These are phyloP conservation scores for Mortierella sp. DNA, from an alignment of 371 early-diverging fungal genomes.

Conservation along the genomic window DNA sequence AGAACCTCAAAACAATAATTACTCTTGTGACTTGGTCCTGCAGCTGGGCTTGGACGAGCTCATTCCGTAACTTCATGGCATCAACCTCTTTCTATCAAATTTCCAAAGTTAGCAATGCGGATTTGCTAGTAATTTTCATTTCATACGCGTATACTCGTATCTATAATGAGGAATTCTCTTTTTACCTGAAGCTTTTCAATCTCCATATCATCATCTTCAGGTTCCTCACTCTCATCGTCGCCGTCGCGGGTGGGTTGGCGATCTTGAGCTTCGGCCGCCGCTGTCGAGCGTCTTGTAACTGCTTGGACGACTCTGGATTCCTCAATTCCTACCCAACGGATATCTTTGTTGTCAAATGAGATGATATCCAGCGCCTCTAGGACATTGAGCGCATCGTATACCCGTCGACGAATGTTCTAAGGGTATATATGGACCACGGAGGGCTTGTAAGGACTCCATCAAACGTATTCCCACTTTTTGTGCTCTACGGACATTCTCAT, in stretches of 20 bases:
- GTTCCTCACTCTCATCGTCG: conserved; percentile 53
- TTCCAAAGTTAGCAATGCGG: too few species aligned
- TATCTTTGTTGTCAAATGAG: conserved; percentile 74
- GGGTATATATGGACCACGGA: conserved; percentile 6
- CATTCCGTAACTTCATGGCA: conserved; percentile 30
- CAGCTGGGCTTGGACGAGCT: conserved; percentile 34
- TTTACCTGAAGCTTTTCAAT: conserved; percentile 54
- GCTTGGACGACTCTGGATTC: conserved; percentile 23
- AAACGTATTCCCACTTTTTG: too few species aligned
- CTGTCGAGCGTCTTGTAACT: not conserved
- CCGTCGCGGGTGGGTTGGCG: conserved; percentile 11
- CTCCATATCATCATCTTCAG: conserved; percentile 55
- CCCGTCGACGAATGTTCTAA: conserved; percentile 81
- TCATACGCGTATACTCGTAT: too few species aligned
- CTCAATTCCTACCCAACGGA: conserved; percentile 74
- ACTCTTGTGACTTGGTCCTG: conserved; percentile 48
- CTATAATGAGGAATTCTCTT: not conserved
- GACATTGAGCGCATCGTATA: conserved; percentile 86
- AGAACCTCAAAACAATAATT: not conserved
- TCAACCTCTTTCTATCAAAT: conserved; percentile 27
- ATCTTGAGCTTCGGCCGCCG: not conserved
- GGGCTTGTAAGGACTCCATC: too few species aligned
- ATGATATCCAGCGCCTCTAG: conserved; percentile 81
- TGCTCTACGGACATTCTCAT: too few species aligned
- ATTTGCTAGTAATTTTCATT: too few species aligned